phyloP scores from a whole-genome alignment of 225 moss, liverwort and hornwort species.

The Lunularia cruciata region DNA sequence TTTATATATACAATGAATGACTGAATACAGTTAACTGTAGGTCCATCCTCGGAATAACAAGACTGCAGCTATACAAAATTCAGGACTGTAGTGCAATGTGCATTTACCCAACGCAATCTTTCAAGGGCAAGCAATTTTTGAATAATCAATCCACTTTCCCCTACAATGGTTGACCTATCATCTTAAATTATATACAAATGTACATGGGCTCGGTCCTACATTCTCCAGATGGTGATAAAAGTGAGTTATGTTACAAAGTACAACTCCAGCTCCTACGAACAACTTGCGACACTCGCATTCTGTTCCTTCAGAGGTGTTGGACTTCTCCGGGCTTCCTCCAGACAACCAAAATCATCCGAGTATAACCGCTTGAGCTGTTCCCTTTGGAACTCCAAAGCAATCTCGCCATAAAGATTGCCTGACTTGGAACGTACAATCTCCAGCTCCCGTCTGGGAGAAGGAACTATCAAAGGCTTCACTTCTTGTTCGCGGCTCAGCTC shows the following conservation, averaged over 20 bases:
- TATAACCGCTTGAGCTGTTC: constrained; percentile 95
- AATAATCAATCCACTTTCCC: constrained; percentile 14
- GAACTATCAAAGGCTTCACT: constrained; percentile 25
- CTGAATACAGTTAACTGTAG: constrained; percentile 1
- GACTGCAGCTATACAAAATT: constrained; percentile 29
- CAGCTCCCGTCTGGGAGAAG: constrained; percentile 22
- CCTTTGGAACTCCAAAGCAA: constrained; percentile 87
- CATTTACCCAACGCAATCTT: constrained; percentile 30
- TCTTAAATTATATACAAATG: constrained; percentile 43
- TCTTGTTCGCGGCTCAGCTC: constrained; percentile 53
- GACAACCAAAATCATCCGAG: constrained; percentile 45
- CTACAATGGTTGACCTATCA: background rate
- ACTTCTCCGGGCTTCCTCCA: constrained; percentile 35
- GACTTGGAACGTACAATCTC: constrained; percentile 29
- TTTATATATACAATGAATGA: constrained; percentile 9
- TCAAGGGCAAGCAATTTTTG: constrained; percentile 31
- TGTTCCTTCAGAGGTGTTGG: constrained; percentile 27
- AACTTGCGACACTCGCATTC: constrained; percentile 36
- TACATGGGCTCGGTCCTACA: constrained; percentile 21
- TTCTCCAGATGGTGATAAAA: background rate
- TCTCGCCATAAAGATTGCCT: constrained; percentile 66
- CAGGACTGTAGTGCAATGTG: constrained; percentile 31
- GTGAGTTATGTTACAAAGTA: constrained; percentile 8
- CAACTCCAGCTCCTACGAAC: constrained; percentile 23
- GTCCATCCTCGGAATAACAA: constrained; percentile 14